Conservation (phyloP, 2,329 filamentous ascomycete genomes). For the Colletotrichum sp. region DNA sequence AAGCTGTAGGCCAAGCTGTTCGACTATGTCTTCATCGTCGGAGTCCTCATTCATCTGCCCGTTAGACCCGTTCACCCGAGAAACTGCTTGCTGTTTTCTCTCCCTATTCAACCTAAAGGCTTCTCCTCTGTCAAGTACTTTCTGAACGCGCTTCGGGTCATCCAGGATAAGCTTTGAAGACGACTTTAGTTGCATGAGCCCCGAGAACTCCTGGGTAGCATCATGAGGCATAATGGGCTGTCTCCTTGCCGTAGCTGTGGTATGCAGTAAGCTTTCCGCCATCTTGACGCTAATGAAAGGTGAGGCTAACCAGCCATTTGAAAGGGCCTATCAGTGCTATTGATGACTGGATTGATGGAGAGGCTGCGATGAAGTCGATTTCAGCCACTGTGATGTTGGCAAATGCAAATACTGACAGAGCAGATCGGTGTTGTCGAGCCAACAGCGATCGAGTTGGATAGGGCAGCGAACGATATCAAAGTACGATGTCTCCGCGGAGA, state of each 20-base stretch:
- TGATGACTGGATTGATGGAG: background rate
- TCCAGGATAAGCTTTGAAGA: background rate
- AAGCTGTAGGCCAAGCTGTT: background rate
- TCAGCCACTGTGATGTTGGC: background rate
- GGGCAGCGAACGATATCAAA: background rate
- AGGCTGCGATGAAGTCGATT: background rate
- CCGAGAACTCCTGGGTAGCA: accelerated
- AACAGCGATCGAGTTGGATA: background rate
- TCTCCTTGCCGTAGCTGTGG: background rate
- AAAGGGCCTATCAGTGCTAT: no score
- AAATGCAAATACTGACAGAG: background rate
- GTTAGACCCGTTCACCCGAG: background rate
- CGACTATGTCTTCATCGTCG: background rate
- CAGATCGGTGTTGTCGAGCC: background rate
- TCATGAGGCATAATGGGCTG: background rate
- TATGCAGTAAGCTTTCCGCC: background rate
- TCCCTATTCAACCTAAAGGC: background rate
- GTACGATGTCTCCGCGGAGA: background rate
- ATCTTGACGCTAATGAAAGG: background rate
- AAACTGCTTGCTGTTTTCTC: background rate
- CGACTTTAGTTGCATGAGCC: background rate
- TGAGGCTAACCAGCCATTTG: background rate
- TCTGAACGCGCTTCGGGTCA: background rate
- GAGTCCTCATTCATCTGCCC: background rate
- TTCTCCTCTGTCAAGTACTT: background rate